phyloP scores from a whole-genome alignment of 31 red algal species.

The Endocladia muricata region DNA sequence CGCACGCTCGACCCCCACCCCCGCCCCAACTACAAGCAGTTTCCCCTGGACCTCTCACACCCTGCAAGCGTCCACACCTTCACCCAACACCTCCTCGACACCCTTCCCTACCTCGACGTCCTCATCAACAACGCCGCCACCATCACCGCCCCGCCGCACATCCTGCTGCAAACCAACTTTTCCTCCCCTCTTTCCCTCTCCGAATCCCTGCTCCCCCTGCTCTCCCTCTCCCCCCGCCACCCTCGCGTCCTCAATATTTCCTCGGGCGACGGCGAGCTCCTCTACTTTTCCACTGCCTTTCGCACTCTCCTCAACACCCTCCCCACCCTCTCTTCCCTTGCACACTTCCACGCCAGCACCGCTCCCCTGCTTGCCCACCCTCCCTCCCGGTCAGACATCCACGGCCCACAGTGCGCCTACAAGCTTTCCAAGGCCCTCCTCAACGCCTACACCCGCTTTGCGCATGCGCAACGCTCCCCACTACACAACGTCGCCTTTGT shows the following conservation, averaged over 20 bases:
- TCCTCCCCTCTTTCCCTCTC: constrained; percentile 31
- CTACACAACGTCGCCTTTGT: constrained; percentile 7
- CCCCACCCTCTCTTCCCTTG: not conserved
- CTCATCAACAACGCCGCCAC: constrained; percentile 53
- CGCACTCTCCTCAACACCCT: not conserved
- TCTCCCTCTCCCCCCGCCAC: constrained; percentile 2
- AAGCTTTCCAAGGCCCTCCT: constrained; percentile 34
- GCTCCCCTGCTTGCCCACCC: not conserved
- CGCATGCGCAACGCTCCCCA: not conserved
- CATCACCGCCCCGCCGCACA: constrained; percentile 4
- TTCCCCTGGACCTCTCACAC: constrained; percentile 18
- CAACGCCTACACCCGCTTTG: constrained; percentile 37
- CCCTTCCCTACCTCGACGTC: constrained; percentile 48
- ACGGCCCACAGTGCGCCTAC: constrained; percentile 24
- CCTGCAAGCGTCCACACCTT: constrained; percentile 1
- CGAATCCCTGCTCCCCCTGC: constrained; percentile 12
- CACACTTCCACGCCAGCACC: no score
- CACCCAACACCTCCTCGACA: not conserved
- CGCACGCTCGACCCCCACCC: not conserved
- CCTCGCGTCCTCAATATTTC: constrained; percentile 50
- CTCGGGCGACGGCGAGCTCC: constrained; percentile 53
- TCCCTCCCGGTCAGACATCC: not conserved
- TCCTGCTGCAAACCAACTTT: constrained; percentile 44
- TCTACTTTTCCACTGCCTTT: constrained; percentile 23
- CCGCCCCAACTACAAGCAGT: not conserved